Evolutionary conservation across 257 asterid species (phyloP).

Genomic region (Solanum chaucha): DNA sequence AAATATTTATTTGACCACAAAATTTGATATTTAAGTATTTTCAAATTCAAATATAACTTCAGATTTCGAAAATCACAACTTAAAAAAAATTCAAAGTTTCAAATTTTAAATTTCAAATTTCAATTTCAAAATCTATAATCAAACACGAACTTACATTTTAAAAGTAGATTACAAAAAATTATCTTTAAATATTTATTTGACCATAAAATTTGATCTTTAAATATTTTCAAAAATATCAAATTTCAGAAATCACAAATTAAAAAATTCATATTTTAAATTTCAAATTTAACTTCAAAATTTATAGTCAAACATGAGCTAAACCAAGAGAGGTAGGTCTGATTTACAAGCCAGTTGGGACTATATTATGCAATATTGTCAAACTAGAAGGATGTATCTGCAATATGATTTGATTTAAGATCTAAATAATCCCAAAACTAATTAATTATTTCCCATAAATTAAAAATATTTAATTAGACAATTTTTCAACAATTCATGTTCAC

Average conservation of each 20-base stretch:
- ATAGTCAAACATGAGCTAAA: background rate
- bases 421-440: background rate
- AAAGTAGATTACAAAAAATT: background rate
- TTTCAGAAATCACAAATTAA: too few relatives aligned
- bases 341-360: background rate
- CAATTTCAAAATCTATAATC: background rate
- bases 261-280: background rate
- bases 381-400: background rate
- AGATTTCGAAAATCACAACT: background rate
- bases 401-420: background rate
- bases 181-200: background rate
- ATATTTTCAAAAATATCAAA: background rate
- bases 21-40: background rate
- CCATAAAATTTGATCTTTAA: too few relatives aligned
- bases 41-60: too few relatives aligned
- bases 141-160: background rate
- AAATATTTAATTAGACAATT: background rate
- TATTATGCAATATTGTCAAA: background rate
- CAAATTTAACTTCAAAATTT: background rate
- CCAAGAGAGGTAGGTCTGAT: background rate
- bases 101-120: background rate
- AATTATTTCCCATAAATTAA: background rate
- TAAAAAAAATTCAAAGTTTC: background rate
- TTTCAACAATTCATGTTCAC: slow-evolving; percentile 11
- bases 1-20: too few relatives aligned